Evolutionary conservation across 2,329 filamentous ascomycete species (phyloP), one percentile per base, ranked within the genome.

Genomic region (Beauveria bassiana): DNA sequence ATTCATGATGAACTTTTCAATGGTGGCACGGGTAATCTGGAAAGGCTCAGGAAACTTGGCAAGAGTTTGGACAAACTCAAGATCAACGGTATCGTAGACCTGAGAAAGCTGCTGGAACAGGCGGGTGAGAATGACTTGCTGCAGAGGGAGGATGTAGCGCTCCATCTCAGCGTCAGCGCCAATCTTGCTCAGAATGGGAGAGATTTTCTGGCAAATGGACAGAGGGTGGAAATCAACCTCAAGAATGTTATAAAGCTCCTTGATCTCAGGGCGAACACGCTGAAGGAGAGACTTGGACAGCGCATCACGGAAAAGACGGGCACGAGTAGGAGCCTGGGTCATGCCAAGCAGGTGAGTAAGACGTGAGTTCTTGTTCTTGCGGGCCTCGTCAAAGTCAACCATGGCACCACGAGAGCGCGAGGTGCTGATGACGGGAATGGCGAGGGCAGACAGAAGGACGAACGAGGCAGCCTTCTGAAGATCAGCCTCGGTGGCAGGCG

Each of bases 1-100:
- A 77, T 99, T 99, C 95, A 99, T 99, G 82, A 99, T 98, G 82
- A 99, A 99, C 80, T 98, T 99, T 82, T 99, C 95, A 67, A 99
- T 96, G 64, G 91, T 96, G 67, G 88, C 86, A 59, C 90, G 87
- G 65, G 85, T 89, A 67, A 98, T 92, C 78, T 97, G 89, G 84
- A 96, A 98, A 47, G 95, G 91, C 73, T 96, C 93, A 10, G 95
- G 95, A 83, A 99, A 99, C 72, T 95, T 85, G 65, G 95, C 95
- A 60, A 99, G 88, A 70, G 90, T 88, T 74, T 96, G 89, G 52
- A 99, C 93, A 70, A 98, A 98, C 69, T 86, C 85, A 64, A 99
- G 84, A 74, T 98, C 92, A 61, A 99, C 93, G 51, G 95, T 96
- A 77, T 98, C 96, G 78, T 99, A 99, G 60, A 99, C 95, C 77